Base-by-base conservation (phyloP, 371 early-diverging fungal genomes). In the Saksenaea oblongispora region DNA sequence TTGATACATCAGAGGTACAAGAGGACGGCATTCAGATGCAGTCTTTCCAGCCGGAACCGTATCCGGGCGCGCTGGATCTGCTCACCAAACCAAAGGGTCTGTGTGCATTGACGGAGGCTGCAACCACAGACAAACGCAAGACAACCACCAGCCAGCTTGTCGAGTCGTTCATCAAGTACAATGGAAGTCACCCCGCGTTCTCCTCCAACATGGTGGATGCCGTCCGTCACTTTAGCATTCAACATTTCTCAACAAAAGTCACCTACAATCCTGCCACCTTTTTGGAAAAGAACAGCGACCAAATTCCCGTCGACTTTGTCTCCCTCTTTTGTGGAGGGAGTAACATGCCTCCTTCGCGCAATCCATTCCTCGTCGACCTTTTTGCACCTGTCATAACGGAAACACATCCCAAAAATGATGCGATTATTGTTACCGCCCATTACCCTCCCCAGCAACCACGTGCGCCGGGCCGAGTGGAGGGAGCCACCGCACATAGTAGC, bases 231-330 rank as follows among this genome's bases (percentile, higher is more conserved):
- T 95, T 95, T 74, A 81, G 84, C 61, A 86, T 97, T 55, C 83
- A 89, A 59, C 98, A 97, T 75, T 95, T 87, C 71, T 77, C 87
- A 14, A 85, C 82, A 24, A 72, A 82, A 54, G 91, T 94, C 24
- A 81, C 78, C 10, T 98, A 98, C 73, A 84, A 86, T 34, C 84
- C 89, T 34, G 79, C 83, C 42, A 87, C 87, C 13, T 93, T 97
- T 63, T 59, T 89, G 63, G 88, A 84, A n/a, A 70, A 76, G 65
- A 94, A 95, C 74, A 58, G 82, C 36, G 93, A 91, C 64, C 82
- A 80, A 34, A 71, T 83, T 13, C 82, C 88, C 31, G 84, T 93
- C 17, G 96, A 97, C 72, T 94, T 96, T 75, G 85, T 95, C 8
- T 79, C 90, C 22, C 71, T 95, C 34, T 91, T 95, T 69, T 79